A percentile compares a stretch with the other conserved stretches of the same genome.
Conservation (phyloP, 305 asterid genomes). For the Fraxinus sp. region DNA sequence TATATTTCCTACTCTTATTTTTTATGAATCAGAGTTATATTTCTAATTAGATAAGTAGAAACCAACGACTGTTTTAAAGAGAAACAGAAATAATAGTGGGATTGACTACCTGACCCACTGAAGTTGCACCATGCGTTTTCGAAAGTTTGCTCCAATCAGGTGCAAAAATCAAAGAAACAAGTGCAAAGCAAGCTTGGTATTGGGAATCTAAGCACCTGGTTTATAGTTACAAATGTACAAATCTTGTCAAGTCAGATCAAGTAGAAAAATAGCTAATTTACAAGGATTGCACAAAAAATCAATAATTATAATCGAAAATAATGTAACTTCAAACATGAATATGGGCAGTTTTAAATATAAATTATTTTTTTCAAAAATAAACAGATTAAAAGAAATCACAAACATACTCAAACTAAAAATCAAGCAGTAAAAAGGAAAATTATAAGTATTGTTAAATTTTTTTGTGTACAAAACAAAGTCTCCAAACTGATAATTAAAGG, state of each 20-base stretch:
- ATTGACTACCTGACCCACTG: constrained; percentile 84
- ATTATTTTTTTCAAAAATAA: too few relatives aligned
- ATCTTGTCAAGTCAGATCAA: not conserved
- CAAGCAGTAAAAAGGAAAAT: too few relatives aligned
- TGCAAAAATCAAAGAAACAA: constrained; percentile 90
- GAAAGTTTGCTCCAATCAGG: constrained; percentile 95
- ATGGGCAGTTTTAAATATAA: not conserved
- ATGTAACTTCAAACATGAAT: not conserved
- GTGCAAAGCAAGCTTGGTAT: constrained; percentile 79
- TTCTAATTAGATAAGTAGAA: not conserved
- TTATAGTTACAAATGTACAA: constrained; percentile 16
- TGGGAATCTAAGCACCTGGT: constrained; percentile 75
- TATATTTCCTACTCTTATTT: not conserved
- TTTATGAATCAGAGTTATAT: not conserved
- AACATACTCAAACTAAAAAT: too few relatives aligned
- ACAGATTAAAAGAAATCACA: too few relatives aligned
- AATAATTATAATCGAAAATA: not conserved
- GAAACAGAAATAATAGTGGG: constrained; percentile 17
- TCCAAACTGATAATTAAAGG: not conserved
- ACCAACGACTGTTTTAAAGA: constrained; percentile 18
- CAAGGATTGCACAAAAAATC: not conserved
- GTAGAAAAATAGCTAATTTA: too few relatives aligned
- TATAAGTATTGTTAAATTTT: too few relatives aligned
- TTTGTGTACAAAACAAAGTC: not conserved
- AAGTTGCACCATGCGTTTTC: constrained; percentile 95